Percentiles rank a stretch among this genome's conserved stretches.
Conservation (phyloP, 805 yeast species). For the Cyberlindnera nakhonratchasimensis region DNA sequence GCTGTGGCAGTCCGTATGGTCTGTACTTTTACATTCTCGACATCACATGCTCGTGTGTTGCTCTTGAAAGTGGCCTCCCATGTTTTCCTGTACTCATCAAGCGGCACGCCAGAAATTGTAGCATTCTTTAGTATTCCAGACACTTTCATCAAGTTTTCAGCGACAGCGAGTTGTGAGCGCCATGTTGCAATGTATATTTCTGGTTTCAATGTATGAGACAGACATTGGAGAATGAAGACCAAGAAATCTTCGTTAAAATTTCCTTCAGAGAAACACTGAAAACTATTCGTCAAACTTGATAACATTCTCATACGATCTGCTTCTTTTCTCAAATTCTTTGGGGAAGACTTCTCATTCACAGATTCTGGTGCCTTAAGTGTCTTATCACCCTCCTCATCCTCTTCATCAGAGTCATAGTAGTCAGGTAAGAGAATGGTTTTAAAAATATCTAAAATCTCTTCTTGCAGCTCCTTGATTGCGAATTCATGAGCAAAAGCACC, state of each 20-base stretch:
- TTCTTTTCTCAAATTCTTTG: slow-evolving; percentile 44
- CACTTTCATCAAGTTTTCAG: slow-evolving; percentile 37
- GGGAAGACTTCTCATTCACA: slow-evolving; percentile 37
- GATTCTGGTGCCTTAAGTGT: slow-evolving; percentile 18
- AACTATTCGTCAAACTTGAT: slow-evolving; percentile 35
- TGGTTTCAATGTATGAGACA: slow-evolving; percentile 27
- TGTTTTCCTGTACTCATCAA: slow-evolving; percentile 10
- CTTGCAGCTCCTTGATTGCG: slow-evolving; percentile 31
- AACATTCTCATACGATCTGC: slow-evolving; percentile 41
- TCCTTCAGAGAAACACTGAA: slow-evolving; percentile 25
- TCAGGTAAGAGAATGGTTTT: slow-evolving; percentile 36
- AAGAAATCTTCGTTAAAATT: slow-evolving; percentile 22
- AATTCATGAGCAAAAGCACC: slow-evolving; percentile 47
- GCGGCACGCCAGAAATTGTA: slow-evolving; percentile 10
- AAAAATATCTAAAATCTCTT: slow-evolving; percentile 32
- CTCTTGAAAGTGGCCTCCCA: slow-evolving; percentile 28
- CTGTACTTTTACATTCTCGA: slow-evolving; percentile 60
- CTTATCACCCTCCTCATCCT: slow-evolving; percentile 36
- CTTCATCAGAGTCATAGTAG: slow-evolving; percentile 38
- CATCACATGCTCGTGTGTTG: slow-evolving; percentile 39
- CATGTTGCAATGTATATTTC: slow-evolving; percentile 44
- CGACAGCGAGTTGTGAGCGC: slow-evolving; percentile 52
- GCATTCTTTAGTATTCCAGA: slow-evolving; percentile 14
- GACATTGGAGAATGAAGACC: slow-evolving; percentile 31
- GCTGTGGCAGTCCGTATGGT: slow-evolving; percentile 37